Evolutionary conservation across 257 asterid genomes (phyloP).

Genomic region (Scutellaria baicalensis): DNA sequence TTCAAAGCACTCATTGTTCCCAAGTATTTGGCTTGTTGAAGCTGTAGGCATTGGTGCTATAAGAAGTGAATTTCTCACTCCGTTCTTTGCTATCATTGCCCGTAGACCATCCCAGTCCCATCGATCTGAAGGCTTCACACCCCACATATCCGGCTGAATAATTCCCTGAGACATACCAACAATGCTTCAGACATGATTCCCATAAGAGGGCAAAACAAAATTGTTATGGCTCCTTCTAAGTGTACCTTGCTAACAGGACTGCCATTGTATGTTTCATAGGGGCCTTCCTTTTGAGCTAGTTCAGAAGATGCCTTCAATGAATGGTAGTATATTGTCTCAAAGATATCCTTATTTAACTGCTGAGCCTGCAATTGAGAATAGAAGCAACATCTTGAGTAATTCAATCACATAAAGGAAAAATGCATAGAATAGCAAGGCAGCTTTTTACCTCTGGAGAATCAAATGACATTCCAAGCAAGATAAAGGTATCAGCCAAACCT

Average conservation of each 20-base stretch:
- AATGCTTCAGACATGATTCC: neutral
- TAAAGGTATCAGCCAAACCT: conserved; percentile 94
- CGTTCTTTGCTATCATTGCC: conserved; percentile 46
- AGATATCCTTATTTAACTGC: conserved; percentile 85
- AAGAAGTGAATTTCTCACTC: conserved; percentile 89
- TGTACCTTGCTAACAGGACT: conserved; percentile 92
- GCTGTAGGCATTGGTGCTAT: conserved; percentile 99
- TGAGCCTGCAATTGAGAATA: conserved; percentile 59
- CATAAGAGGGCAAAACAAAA: neutral
- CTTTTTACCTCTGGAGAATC: conserved; percentile 85
- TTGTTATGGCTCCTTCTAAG: neutral
- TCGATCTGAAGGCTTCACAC: conserved; percentile 63
- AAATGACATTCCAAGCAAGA: conserved; percentile 96
- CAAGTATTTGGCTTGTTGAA: conserved; percentile 98
- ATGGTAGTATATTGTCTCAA: conserved; percentile 93
- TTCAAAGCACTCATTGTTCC: conserved; percentile 95
- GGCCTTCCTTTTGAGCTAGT: conserved; percentile 66
- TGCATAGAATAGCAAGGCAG: neutral
- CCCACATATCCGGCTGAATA: conserved; percentile 98
- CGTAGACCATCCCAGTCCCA: conserved; percentile 93
- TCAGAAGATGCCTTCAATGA: conserved; percentile 87
- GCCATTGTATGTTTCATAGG: conserved; percentile 80
- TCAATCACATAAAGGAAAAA: neutral
- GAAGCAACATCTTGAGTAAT: neutral
- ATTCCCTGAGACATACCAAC: conserved; percentile 51